phyloP scores from a whole-genome alignment of 164 flowering plant species.

The Magnolia sinica region DNA sequence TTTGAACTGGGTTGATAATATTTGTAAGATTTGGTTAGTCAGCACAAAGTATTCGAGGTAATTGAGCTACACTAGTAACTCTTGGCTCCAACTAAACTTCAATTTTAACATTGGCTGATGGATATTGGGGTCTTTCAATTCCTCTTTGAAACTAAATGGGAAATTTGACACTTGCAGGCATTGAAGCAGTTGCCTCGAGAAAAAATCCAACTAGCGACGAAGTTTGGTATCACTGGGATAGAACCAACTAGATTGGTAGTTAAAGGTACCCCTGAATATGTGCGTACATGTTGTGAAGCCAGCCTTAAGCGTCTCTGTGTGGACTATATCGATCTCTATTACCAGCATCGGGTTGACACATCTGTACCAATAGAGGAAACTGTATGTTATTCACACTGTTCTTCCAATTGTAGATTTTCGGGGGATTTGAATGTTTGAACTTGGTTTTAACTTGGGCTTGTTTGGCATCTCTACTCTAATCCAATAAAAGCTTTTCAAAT shows the following conservation, averaged over 20 bases:
- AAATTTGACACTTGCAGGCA: conserved; percentile 28
- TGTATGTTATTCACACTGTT: conserved; percentile 18
- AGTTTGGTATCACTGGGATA: conserved; percentile 31
- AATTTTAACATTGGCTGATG: background rate
- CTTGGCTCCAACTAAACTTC: background rate
- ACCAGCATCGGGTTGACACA: conserved; percentile 41
- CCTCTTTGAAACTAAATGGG: background rate
- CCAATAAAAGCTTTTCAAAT: too few species aligned
- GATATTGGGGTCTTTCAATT: background rate
- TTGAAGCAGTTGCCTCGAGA: conserved; percentile 49
- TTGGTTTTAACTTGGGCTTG: too few species aligned
- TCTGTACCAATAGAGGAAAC: conserved; percentile 42
- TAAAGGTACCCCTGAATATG: conserved; percentile 43
- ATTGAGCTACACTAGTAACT: background rate
- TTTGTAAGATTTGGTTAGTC: too few species aligned
- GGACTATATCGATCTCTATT: conserved; percentile 50
- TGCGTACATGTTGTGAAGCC: conserved; percentile 44
- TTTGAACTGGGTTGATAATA: too few species aligned
- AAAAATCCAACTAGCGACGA: conserved; percentile 43
- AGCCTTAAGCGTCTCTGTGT: conserved; percentile 47
- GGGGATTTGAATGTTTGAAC: too few species aligned
- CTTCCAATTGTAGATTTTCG: background rate
- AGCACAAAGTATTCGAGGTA: too few species aligned
- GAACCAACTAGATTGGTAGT: conserved; percentile 9
- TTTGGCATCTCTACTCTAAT: too few species aligned